These are phyloP conservation scores for Saturnispora gosingensis DNA, from an alignment of 805 yeast genomes.

Conservation along the genomic window DNA sequence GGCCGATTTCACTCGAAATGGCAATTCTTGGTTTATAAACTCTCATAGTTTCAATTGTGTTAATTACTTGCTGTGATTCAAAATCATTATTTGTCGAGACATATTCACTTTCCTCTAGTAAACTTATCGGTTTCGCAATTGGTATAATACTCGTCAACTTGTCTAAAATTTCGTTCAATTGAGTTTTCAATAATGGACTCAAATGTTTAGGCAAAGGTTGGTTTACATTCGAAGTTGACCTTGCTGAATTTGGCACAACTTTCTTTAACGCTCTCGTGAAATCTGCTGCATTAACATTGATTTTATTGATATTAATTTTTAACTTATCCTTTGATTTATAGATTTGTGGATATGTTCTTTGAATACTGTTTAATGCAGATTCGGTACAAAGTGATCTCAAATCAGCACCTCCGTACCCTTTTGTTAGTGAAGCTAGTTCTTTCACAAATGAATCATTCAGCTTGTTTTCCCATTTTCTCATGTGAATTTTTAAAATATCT, in stretches of 20 bases:
- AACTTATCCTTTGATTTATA: slow-evolving; percentile 69
- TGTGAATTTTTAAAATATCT: slow-evolving; percentile 76
- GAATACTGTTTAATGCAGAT: slow-evolving; percentile 87
- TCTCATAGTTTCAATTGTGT: slow-evolving; percentile 36
- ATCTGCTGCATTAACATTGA: slow-evolving; percentile 71
- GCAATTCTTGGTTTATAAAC: slow-evolving; percentile 75
- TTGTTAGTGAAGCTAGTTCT: slow-evolving; percentile 69
- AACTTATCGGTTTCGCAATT: slow-evolving; percentile 39
- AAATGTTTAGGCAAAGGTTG: slow-evolving; percentile 73
- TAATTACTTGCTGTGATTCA: slow-evolving; percentile 52
- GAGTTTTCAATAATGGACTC: slow-evolving; percentile 49
- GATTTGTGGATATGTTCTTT: slow-evolving; percentile 87
- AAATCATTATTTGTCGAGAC: slow-evolving; percentile 54
- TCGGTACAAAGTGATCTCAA: slow-evolving; percentile 90
- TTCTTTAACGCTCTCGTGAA: slow-evolving; percentile 79
- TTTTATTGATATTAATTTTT: slow-evolving; percentile 57
- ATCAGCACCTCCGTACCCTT: slow-evolving; percentile 98
- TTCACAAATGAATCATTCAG: slow-evolving; percentile 47
- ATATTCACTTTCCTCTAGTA: slow-evolving; percentile 62
- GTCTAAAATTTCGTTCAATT: slow-evolving; percentile 36
- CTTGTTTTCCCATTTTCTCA: slow-evolving; percentile 81
- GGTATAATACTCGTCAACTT: slow-evolving; percentile 58
- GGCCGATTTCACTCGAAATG: slow-evolving; percentile 64
- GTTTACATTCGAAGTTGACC: slow-evolving; percentile 62
- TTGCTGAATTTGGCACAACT: slow-evolving; percentile 85